Base-by-base conservation (phyloP, 805 yeast genomes). In the Jamesozyma spencerorum region DNA sequence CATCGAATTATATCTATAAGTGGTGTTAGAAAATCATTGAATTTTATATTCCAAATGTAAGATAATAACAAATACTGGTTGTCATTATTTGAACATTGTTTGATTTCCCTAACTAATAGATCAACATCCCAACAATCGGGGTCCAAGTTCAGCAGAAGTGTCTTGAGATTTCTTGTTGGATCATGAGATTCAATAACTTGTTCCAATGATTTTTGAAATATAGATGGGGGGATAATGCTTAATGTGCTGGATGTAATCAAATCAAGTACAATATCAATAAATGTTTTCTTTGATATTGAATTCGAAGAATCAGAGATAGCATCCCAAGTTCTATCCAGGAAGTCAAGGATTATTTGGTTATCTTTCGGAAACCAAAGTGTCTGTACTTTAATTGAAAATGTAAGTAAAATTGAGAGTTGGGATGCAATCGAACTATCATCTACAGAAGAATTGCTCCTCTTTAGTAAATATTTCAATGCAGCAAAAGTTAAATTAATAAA, bases 21-120 rank as follows among this genome's bases (percentile, higher is more conserved):
- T 0, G 96, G 95, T 0, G 86, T 71, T 13, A 70, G 54, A 56
- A 75, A 86, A 54, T 92, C 97, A 18, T 69, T 61, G 31, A 92
- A 64, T 4, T 85, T 63, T 2, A 63, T 65, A 47, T 77, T 85
- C 83, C 90, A 83, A 15, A 92, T 72, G 55, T 76, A 86, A 0
- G 77, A 70, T 37, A 74, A 63, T 24, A 41, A n/a, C 3, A 33
- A 14, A 17, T 36, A 37, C 17, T 27, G 31, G 3, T 27, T 5
- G 6, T 3, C 10, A 18, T 17, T 10, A 12, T 26, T 27, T 7
- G 24, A 5, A 15, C 5, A 14, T 10, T 22, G 4, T 31, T 66
- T 64, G 55, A 95, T 81, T 14, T 84, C 61, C 11, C 67, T 68
- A 12, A 86, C 68, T 0, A 95, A 78, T 18, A 79, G 63, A 59